Percentiles rank a stretch among this genome's conserved stretches.
Evolutionary conservation across 495 filamentous ascomycete species (phyloP).

Genomic region (Aspergillus wentii): DNA sequence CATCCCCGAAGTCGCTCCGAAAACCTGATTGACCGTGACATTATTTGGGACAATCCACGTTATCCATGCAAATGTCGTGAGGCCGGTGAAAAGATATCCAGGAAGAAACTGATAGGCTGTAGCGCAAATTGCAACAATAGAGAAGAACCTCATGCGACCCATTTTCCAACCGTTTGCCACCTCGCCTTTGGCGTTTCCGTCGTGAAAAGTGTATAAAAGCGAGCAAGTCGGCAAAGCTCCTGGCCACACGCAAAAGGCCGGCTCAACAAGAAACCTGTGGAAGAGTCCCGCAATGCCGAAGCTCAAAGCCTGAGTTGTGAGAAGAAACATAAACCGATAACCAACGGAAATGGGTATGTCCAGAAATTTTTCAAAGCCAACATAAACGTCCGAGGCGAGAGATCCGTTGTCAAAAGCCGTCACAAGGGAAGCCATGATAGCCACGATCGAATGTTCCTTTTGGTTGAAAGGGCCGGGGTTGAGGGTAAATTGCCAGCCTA

Average conservation of each 20-base stretch:
- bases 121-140: conserved; percentile 42
- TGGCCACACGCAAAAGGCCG: conserved; percentile 62
- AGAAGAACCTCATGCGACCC: conserved; percentile 53
- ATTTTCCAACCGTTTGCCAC: conserved; percentile 55
- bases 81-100: conserved; percentile 21
- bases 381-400: conserved; percentile 49
- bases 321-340: conserved; percentile 28
- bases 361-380: conserved; percentile 3
- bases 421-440: conserved; percentile 43
- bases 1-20: conserved; percentile 49
- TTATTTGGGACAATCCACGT: conserved; percentile 30
- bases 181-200: conserved; percentile 47
- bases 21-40: conserved; percentile 48
- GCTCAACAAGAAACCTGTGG: conserved; percentile 40
- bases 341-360: conserved; percentile 49
- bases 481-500: conserved; percentile 1
- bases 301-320: conserved; percentile 40
- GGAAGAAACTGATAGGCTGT: conserved; percentile 47
- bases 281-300: conserved; percentile 41
- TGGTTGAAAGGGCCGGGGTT: conserved; percentile 46
- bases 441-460: conserved; percentile 48
- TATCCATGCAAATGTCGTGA: conserved; percentile 19
- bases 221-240: conserved; percentile 50
- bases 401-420: conserved; percentile 31
- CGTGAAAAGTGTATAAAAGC: conserved; percentile 59